Base-by-base conservation (phyloP, 148 eudicot species). In the Rhododendron vialii region DNA sequence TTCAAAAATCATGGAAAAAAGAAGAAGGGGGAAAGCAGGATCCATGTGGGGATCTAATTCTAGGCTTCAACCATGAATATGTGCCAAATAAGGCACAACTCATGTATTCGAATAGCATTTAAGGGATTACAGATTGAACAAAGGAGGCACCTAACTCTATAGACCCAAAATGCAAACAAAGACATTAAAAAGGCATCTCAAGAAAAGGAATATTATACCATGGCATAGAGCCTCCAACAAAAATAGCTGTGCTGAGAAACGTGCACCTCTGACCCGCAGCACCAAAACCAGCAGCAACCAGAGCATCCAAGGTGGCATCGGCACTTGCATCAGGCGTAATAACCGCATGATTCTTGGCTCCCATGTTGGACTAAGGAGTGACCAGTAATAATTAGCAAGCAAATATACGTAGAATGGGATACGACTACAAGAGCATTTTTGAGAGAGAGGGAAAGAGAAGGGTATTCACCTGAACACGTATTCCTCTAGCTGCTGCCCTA, bases 401-500 rank as follows among this genome's bases (percentile, higher is more conserved):
- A 50, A 26, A 59, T 3, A 61, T 20, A 59, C 15, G 14, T 24
- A 57, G 63, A 47, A 5, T 10, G 51, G 85, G 26, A 20, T 74
- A 35, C 5, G 20, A 67, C 48, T 30, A 83, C 38, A 14, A 18
- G 35, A 78, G 26, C 30, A 36, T 53, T 75, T 82, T 3, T 35
- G 17, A 53, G 5, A 55, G 57, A 53, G 61, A 14, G 57, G 22
- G 79, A 80, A 50, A 26, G 78, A 84, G 7, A 17, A 69, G 35
- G 35, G 38, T 36, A 82, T 53, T 81, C 85, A 93, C 95, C 94
- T 92, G 93, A 86, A 93, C 88, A 65, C 89, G 89, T 84, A 91
- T 92, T 77, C 94, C 92, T 86, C 85, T 89, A 71, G 85, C 90
- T 53, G 93, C 89, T 80, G 95, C 94, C 89, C 89, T 91, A 78